phyloP scores from a whole-genome alignment of 1,284 basidiomycete species.

The Ganoderma multipileum region DNA sequence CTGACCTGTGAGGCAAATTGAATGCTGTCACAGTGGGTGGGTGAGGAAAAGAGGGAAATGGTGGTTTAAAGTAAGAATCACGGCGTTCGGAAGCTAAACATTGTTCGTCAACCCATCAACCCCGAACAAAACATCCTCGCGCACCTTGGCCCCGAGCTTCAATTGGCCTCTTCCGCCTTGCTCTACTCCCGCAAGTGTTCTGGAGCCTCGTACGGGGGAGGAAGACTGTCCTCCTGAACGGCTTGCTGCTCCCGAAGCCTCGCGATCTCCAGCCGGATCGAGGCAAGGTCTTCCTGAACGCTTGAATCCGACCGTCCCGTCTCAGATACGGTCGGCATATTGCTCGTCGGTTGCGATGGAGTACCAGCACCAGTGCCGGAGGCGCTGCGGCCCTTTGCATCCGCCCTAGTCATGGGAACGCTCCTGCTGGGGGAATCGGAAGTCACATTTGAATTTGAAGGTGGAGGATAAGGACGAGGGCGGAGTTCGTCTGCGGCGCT shows the following conservation, averaged over 20 bases:
- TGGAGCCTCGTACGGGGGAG: not conserved
- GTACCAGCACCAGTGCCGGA: not conserved
- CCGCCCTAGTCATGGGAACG: not conserved
- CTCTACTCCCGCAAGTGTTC: no score
- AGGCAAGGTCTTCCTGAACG: not conserved
- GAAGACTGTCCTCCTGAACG: not conserved
- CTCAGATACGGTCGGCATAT: not conserved
- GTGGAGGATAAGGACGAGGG: not conserved
- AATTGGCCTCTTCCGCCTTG: not conserved
- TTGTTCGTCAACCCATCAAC: not conserved
- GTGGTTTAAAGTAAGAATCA: no score
- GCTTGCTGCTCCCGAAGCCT: not conserved
- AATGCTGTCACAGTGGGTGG: no score
- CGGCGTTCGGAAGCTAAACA: no score
- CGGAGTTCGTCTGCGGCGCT: not conserved
- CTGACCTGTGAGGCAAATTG: no score
- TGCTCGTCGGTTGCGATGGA: not conserved
- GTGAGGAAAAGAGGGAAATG: no score
- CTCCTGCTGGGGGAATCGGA: not conserved
- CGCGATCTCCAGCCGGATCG: not conserved
- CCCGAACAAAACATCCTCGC: not conserved
- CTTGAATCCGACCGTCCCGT: not conserved
- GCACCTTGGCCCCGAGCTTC: not conserved
- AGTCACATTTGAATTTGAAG: not conserved
- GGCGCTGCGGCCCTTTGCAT: not conserved